Percentiles rank a stretch among this genome's conserved stretches.
phyloP scores from a whole-genome alignment of 805 yeast species.

The Schwanniomyces vanrijiae region DNA sequence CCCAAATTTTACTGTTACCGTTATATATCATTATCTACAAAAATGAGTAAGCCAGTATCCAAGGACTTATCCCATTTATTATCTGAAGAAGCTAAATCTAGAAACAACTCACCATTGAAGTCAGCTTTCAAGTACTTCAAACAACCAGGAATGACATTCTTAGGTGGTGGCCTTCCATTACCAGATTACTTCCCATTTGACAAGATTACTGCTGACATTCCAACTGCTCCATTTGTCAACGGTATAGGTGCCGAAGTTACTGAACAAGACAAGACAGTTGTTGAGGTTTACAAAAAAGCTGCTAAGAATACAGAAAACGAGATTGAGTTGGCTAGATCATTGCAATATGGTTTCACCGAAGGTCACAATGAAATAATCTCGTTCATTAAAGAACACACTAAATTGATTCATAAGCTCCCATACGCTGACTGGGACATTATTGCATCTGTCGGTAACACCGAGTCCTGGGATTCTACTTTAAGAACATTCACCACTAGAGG shows the following conservation, averaged over 20 bases:
- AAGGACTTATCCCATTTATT: constrained; percentile 75
- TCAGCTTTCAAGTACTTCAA: constrained; percentile 75
- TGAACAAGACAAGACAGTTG: constrained; percentile 38
- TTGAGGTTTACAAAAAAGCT: constrained; percentile 40
- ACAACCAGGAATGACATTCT: constrained; percentile 76
- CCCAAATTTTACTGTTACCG: background rate
- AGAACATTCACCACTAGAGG: constrained; percentile 77
- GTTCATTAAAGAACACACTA: constrained; percentile 77
- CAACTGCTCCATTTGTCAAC: constrained; percentile 73
- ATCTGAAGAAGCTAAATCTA: constrained; percentile 74
- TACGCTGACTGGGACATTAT: constrained; percentile 69
- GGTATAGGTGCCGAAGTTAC: constrained; percentile 73
- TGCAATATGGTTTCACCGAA: constrained; percentile 86
- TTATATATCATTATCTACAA: background rate
- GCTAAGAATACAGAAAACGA: constrained; percentile 35
- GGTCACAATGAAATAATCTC: constrained; percentile 73
- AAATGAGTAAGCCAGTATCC: constrained; percentile 36
- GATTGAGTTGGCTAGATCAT: constrained; percentile 76
- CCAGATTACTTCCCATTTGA: constrained; percentile 93
- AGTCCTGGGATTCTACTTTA: constrained; percentile 79
- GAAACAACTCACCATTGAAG: constrained; percentile 80
- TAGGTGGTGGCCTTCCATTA: constrained; percentile 95
- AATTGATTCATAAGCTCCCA: constrained; percentile 43
- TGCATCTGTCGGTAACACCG: constrained; percentile 83
- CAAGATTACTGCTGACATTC: constrained; percentile 64